Evolutionary conservation across 306 rosid species (phyloP).

Genomic region (Albizia julibrissin): DNA sequence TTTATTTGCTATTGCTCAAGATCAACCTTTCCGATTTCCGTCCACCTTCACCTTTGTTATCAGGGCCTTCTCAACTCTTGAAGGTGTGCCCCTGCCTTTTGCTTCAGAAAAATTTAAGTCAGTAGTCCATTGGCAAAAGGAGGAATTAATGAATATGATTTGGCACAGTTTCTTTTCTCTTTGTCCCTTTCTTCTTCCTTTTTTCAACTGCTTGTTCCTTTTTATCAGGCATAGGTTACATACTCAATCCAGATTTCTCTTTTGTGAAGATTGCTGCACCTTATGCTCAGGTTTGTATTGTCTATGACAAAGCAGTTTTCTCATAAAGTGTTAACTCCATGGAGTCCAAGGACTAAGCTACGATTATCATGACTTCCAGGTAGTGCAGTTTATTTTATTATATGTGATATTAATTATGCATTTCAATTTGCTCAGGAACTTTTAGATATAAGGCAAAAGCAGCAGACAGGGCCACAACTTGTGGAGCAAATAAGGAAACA

Average conservation of each 20-base stretch:
- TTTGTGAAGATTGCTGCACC: constrained; percentile 96
- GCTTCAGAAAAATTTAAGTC: not conserved
- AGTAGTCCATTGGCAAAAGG: constrained; percentile 1
- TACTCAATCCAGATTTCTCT: constrained; percentile 78
- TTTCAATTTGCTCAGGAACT: constrained; percentile 65
- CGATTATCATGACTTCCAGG: not conserved
- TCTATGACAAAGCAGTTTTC: not conserved
- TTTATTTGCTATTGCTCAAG: constrained; percentile 86
- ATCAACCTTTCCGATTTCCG: constrained; percentile 91
- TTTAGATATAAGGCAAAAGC: constrained; percentile 74
- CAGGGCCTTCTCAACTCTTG: constrained; percentile 89
- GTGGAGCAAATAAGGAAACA: constrained; percentile 86
- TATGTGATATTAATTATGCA: not conserved
- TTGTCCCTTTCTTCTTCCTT: not conserved
- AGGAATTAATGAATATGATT: not conserved
- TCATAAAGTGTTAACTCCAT: not conserved
- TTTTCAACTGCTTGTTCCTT: constrained; percentile 9
- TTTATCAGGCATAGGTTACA: constrained; percentile 77
- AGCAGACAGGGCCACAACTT: constrained; percentile 57
- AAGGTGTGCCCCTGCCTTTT: constrained; percentile 56
- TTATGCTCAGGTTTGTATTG: constrained; percentile 76
- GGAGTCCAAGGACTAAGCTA: not conserved
- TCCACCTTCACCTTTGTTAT: constrained; percentile 86
- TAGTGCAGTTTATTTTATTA: not conserved
- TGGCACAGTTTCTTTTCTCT: not conserved